Evolutionary conservation across 2,329 filamentous ascomycete species (phyloP).

Genomic region (Talaromyces sp.): DNA sequence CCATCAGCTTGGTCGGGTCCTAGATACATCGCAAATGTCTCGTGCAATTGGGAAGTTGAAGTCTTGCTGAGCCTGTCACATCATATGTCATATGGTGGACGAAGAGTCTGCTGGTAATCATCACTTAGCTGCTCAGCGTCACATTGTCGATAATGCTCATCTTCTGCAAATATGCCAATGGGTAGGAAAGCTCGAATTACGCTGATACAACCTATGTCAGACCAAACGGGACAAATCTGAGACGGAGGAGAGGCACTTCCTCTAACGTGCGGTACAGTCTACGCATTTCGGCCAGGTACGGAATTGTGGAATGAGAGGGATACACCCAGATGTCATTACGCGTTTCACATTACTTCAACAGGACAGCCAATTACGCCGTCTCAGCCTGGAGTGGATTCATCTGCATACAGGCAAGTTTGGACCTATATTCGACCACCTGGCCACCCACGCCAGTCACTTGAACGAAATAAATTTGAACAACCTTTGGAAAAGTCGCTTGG

Average conservation of each 20-base stretch:
- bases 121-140: not conserved
- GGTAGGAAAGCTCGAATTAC: conserved; percentile 1
- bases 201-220: not conserved
- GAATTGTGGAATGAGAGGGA: not conserved
- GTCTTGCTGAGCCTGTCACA: conserved; percentile 3
- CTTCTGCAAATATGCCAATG: conserved; percentile 1
- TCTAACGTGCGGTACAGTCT: not conserved
- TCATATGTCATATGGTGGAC: conserved; percentile 1
- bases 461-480: not conserved
- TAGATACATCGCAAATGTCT: conserved; percentile 6
- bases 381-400: not conserved
- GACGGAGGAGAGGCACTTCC: not conserved
- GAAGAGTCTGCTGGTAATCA: not conserved
- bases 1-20: not conserved
- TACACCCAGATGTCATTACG: not conserved
- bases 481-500: not conserved
- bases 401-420: not conserved
- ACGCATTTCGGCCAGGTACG: conserved; percentile 2
- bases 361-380: not conserved
- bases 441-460: not conserved
- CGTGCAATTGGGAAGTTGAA: conserved; percentile 4
- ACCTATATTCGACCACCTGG: conserved; percentile 1
- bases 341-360: not conserved
- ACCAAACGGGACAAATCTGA: not conserved
- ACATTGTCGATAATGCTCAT: not conserved